Base-by-base conservation (phyloP, 1,284 basidiomycete genomes). In the Papiliotrema fonsecae region DNA sequence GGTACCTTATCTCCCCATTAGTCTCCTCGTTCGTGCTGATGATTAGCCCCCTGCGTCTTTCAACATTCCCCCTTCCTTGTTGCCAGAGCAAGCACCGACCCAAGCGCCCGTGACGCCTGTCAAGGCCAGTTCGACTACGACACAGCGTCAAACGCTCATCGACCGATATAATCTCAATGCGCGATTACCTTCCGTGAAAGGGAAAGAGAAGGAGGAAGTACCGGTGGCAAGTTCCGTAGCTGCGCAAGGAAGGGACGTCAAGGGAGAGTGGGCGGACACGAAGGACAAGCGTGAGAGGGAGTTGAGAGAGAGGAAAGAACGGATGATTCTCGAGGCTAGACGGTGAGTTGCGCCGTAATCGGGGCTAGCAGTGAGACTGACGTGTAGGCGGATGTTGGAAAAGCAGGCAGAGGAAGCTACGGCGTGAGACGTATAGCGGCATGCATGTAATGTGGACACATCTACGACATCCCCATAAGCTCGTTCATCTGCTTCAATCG, bases 401-500 rank as follows among this genome's bases (percentile, higher is more conserved):
- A 67, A 63, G 54, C 55, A 69, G 51, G 49, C 32, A 10, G 21
- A 45, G 35, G 36, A 40, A 19, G 27, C 34, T 6, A 28, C 42
- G 22, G 27, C 43, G 31, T 19, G 19, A 24, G 7, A 10, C 26
- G 11, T 10, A 32, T 18, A 16, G 19, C 30, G 9, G 16, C 16
- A 31, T 31, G 16, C 30, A 31, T 16, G 30, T 9, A 24, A 7
- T 13, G 10, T 41, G 14, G 7, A 37, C 9, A 11, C 25, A 18
- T 22, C 40, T 42, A 9, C 5, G 40, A 18, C 25, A 58, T 45
- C 0, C 60, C 63, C 58, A 67, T 57, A 30, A 71, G 44, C 50
- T 61, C 55, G 49, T 77, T 77, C 43, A 79, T 74, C 58, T 77
- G 74, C 49, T 50, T 62, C 59, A 89, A 64, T 50, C 87, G 75